Percentiles rank a stretch among this genome's conserved stretches.
Conservation (phyloP, 257 asterid species). For the Linderniella brevidens region DNA sequence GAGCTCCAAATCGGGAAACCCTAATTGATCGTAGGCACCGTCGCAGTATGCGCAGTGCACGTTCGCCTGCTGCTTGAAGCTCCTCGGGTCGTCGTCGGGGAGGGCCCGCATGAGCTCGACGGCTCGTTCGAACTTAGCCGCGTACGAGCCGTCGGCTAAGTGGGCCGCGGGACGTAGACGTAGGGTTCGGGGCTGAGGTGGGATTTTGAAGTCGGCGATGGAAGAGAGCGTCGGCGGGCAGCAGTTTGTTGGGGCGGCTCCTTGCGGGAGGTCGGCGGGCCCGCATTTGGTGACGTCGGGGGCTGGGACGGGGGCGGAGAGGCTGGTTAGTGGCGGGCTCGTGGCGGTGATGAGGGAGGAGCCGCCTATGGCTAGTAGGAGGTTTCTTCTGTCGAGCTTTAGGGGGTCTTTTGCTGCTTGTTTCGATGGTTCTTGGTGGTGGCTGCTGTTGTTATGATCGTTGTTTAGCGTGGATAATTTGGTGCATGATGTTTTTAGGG, state of each 20-base stretch:
- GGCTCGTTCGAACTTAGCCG: slow-evolving; percentile 37
- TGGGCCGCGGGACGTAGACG: slow-evolving; percentile 77
- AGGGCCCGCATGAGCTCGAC: slow-evolving; percentile 52
- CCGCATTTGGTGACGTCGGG: slow-evolving; percentile 74
- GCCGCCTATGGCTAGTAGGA: no score
- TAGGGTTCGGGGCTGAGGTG: slow-evolving; percentile 18
- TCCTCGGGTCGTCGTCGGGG: slow-evolving; percentile 74
- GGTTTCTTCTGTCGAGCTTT: slow-evolving; percentile 35
- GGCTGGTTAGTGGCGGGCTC: slow-evolving; percentile 24
- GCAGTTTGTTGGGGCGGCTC: slow-evolving; percentile 46
- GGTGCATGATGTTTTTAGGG: no score
- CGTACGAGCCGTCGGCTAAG: slow-evolving; percentile 28
- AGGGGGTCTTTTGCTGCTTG: no score
- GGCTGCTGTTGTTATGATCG: no score
- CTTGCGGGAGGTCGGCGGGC: slow-evolving; percentile 45
- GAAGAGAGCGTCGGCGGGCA: slow-evolving; percentile 39
- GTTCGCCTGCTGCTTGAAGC: slow-evolving; percentile 62
- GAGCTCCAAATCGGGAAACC: slow-evolving; percentile 58
- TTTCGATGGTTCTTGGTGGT: no score
- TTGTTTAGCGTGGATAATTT: no score
- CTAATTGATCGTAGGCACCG: slow-evolving; percentile 70
- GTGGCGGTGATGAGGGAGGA: slow-evolving; percentile 17
- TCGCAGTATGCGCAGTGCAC: slow-evolving; percentile 83
- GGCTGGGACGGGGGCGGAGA: slow-evolving; percentile 41
- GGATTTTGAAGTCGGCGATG: slow-evolving; percentile 37